A percentile compares a stretch with the other conserved stretches of the same genome.
phyloP scores from a whole-genome alignment of 2,329 filamentous ascomycete genomes.

The Tolypocladium album region DNA sequence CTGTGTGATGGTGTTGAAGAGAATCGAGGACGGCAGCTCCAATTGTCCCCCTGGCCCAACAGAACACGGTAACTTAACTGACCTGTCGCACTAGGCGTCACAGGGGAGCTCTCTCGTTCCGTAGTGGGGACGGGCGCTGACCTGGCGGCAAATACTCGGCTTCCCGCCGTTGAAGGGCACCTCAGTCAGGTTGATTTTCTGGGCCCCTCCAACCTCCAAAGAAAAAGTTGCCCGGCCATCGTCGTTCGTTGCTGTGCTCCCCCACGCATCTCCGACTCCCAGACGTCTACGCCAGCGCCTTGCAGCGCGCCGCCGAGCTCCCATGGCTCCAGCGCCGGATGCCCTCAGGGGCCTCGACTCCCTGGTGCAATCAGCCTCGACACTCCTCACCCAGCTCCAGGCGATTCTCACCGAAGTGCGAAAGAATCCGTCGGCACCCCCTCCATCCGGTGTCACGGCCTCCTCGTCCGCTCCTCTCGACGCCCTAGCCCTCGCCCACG shows the following conservation, averaged over 20 bases:
- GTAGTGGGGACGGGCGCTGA: neutral
- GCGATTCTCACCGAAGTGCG: constrained; percentile 28
- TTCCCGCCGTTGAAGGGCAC: neutral
- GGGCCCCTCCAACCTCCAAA: neutral
- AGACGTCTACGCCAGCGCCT: neutral
- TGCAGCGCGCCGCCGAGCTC: neutral
- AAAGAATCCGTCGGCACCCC: constrained; percentile 10
- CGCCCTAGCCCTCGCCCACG: constrained; percentile 57
- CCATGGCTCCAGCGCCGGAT: constrained; percentile 13
- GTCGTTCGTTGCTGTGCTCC: neutral
- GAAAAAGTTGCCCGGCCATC: neutral
- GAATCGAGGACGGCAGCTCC: neutral
- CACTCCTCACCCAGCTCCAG: constrained; percentile 32
- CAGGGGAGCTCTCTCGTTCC: neutral
- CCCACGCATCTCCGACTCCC: neutral
- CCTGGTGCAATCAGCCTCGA: constrained; percentile 24
- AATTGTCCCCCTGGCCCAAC: neutral
- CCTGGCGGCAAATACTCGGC: neutral
- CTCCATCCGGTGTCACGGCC: neutral
- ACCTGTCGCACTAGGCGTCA: neutral
- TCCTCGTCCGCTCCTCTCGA: constrained; percentile 27
- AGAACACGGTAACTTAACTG: constrained; percentile 6
- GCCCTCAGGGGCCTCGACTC: constrained; percentile 26
- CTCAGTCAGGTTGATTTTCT: neutral
- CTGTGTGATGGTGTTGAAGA: neutral